These are phyloP conservation scores for Microbotryomycetes sp. DNA, from an alignment of 1,284 basidiomycete species.

Conservation along the genomic window DNA sequence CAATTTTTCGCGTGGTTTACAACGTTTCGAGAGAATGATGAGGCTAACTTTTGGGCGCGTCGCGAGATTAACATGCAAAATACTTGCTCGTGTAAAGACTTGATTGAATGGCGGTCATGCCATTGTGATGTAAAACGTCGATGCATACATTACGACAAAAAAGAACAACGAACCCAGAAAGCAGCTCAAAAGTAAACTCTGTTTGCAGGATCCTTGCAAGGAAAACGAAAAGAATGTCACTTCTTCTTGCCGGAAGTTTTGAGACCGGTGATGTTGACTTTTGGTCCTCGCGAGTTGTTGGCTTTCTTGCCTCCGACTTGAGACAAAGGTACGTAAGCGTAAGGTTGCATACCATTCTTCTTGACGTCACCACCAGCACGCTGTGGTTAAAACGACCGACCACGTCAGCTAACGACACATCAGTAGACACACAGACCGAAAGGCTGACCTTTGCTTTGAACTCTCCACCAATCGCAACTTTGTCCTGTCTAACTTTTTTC, in stretches of 20 bases:
- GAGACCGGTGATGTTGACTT: conserved; percentile 29
- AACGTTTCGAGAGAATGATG: too few relatives aligned
- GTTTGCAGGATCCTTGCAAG: too few relatives aligned
- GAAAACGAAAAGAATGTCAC: too few relatives aligned
- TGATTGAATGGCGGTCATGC: too few relatives aligned
- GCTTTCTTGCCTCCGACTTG: conserved; percentile 32
- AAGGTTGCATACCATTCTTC: conserved; percentile 75
- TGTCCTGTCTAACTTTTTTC: conserved; percentile 52
- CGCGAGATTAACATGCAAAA: too few relatives aligned
- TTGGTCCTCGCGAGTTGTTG: conserved; percentile 14
- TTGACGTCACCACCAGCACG: conserved; percentile 89
- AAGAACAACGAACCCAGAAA: too few relatives aligned
- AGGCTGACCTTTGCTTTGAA: conserved; percentile 69
- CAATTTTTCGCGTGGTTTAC: too few relatives aligned
- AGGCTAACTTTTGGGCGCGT: too few relatives aligned
- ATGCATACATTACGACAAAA: too few relatives aligned
- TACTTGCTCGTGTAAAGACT: too few relatives aligned
- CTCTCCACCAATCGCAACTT: conserved; percentile 68
- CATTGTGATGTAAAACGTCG: too few relatives aligned
- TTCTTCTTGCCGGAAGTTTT: conserved; percentile 2
- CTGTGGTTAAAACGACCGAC: conserved; percentile 46
- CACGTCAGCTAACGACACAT: conserved; percentile 1
- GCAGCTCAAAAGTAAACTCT: too few relatives aligned
- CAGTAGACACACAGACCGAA: conserved; percentile 27
- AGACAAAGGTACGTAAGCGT: conserved; percentile 69